Evolutionary conservation across 1,284 basidiomycete species (phyloP), one percentile per base, ranked within the genome.

Genomic region (Megacollybia platyphylla): DNA sequence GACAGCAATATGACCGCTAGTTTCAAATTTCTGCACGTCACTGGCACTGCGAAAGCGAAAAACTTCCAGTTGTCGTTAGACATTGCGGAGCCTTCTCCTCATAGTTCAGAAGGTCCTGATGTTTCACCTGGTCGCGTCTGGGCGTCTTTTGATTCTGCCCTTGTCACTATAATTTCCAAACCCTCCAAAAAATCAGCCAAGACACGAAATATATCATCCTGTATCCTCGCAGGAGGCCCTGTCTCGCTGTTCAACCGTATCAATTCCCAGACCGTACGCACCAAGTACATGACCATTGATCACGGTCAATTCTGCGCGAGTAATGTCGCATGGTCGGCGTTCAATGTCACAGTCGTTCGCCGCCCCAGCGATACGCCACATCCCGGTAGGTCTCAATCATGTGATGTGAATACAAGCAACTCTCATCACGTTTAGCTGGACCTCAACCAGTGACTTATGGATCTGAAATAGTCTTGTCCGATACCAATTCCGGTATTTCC

Each of bases 101-200:
- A 73, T 30, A 59, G 62, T 17, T 61, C 71, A 39, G 76, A 79
- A 46, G 67, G 70, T 42, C 58, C 55, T 32, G 76, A 79, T 36
- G 54, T 66, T 36, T 57, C 70, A 37, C 60, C 61, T 47, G 80
- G 79, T 49, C 81, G 84, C 46, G 61, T 83, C 40, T 96, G 91
- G 90, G 88, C 87, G 5, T 80, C 85, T 20, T 92, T 97, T 66
- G 79, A 88, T 58, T 96, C 89, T 20, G 81, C 87, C 34, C 87
- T 89, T 39, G 84, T 97, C 52, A 83, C 85, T 36, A 90, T 96
- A 64, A 93, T 97, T 56, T 96, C 92, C 54, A 97, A 97, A 62
- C 92, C 92, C 26, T 93, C 90, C 39, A 91, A 93, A 70, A 94
- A 94, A 72, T 94, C 91, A 1, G 88, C 89, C 46, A 94, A 94